Base-by-base conservation (phyloP, 2,329 filamentous ascomycete species). In the Trichoderma endophyticum region DNA sequence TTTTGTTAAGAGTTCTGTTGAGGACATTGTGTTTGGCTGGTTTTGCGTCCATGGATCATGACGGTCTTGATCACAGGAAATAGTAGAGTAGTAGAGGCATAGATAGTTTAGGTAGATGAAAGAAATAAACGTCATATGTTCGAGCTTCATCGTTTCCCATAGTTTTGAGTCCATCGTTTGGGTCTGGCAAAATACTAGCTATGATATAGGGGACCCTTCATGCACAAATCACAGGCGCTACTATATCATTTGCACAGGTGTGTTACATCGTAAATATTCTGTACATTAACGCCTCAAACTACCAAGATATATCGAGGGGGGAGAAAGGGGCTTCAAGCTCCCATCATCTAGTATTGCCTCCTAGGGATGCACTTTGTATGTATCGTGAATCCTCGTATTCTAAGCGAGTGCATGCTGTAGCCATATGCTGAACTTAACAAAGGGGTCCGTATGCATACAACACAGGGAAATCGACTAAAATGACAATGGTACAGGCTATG, bases 361-460 rank as follows among this genome's bases (percentile, higher is more conserved):
- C 30, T 57, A 54, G 43, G n/a, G 39, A 62, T 36, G 26, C 26
- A 32, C 39, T 26, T 61, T 51, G 34, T 51, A 28, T 51, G 34
- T 48, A 60, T 59, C 65, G n/a, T 60, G 66, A 7, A 51, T 61
- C 56, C 66, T 61, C 54, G 56, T 59, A 24, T 69, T 62, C 39
- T 69, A 54, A 69, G 39, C 66, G 56, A 69, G 66, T 69, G 66
- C 66, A 69, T 69, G 36, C 66, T 59, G 36, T 43, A 69, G 56
- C 66, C 66, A 54, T 61, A 54, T 39, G 56, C 66, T 69, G 39
- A 61, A 61, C 32, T 67, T 24, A 54, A 68, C 34, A 60, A 26
- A n/a, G 51, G 51, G 51, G 51, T 39, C 15, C 56, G 39, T 34
- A 61, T 69, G 30, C 56, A 61, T 69, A 62, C 64, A 69, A 69